phyloP scores from a whole-genome alignment of 306 rosid species.

The Mimosa pudica region DNA sequence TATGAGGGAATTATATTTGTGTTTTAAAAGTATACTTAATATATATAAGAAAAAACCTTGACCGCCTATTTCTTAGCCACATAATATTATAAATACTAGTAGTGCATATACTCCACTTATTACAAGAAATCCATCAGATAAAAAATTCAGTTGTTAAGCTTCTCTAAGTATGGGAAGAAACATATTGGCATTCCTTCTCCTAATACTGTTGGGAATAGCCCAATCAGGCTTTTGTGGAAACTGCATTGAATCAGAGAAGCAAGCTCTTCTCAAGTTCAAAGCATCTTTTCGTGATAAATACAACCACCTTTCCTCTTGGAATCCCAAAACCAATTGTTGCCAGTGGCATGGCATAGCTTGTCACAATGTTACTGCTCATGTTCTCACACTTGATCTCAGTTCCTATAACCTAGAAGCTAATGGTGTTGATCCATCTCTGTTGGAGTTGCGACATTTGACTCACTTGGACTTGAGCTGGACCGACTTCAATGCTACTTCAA shows the following conservation, averaged over 20 bases:
- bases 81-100: too few species aligned
- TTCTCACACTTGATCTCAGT: background rate
- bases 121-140: background rate
- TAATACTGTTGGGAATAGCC: background rate
- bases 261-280: background rate
- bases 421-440: background rate
- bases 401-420: background rate
- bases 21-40: too few species aligned
- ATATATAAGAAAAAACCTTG: too few species aligned
- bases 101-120: background rate
- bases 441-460: background rate
- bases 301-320: background rate
- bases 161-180: background rate
- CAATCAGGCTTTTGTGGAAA: background rate
- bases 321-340: background rate
- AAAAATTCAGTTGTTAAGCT: background rate
- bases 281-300: background rate
- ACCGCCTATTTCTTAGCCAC: background rate
- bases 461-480: background rate
- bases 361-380: background rate
- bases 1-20: too few species aligned
- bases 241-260: slow-evolving; percentile 2
- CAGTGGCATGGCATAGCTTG: background rate
- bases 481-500: background rate
- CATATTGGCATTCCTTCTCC: background rate